Percentiles rank a stretch among this genome's conserved stretches.
Conservation (phyloP, 2,329 filamentous ascomycete species). For the Neophaeococcomyces mojaviensis region DNA sequence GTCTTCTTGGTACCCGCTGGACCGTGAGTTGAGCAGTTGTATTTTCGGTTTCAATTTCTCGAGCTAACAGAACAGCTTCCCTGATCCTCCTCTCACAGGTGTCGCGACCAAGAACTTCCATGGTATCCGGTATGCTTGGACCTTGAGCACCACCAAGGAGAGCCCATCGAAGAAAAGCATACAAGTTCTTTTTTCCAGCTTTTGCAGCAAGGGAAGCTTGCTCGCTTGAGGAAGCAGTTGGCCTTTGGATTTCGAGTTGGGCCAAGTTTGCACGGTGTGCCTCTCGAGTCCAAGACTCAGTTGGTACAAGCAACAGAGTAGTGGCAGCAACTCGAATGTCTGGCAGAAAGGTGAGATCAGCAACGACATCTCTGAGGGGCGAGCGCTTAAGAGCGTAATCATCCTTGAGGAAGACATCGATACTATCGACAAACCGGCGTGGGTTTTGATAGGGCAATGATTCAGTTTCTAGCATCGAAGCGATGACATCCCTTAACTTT, state of each 20-base stretch:
- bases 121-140: conserved; percentile 45
- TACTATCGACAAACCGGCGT: conserved; percentile 47
- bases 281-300: conserved; percentile 33
- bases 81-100: conserved; percentile 42
- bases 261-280: conserved; percentile 34
- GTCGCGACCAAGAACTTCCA: conserved; percentile 49
- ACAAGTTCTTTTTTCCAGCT: conserved; percentile 37
- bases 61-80: conserved; percentile 28
- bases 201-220: background rate
- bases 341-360: conserved; percentile 22
- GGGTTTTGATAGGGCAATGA: conserved; percentile 45
- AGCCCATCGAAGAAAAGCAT: conserved; percentile 51
- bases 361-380: conserved; percentile 12
- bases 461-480: conserved; percentile 45
- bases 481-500: conserved; percentile 41
- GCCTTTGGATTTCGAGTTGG: conserved; percentile 8
- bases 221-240: too few relatives aligned
- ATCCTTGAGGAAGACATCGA: conserved; percentile 51
- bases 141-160: conserved; percentile 47
- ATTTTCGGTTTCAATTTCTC: conserved; percentile 10
- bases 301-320: conserved; percentile 36
- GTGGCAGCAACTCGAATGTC: conserved; percentile 38
- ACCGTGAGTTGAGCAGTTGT: conserved; percentile 9
- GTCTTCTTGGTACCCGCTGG: background rate
- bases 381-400: conserved; percentile 22